Conservation (phyloP, 371 early-diverging fungal genomes). For the Dentiscutata heterogama region DNA sequence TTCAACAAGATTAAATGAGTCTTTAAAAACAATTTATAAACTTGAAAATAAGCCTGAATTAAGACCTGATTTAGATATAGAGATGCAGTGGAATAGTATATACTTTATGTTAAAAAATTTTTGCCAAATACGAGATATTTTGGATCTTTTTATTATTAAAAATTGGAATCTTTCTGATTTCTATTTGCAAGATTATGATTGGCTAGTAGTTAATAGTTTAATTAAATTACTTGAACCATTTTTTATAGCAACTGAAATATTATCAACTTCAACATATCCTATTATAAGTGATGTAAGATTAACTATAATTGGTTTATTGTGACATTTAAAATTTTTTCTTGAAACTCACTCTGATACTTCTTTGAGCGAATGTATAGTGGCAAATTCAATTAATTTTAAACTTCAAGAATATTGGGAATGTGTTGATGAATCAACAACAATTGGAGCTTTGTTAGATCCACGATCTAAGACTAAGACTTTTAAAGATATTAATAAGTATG, state of each 20-base stretch:
- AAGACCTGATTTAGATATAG: too few species aligned
- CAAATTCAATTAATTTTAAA: not conserved
- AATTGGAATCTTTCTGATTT: not conserved
- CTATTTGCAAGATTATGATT: not conserved
- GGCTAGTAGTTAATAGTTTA: not conserved
- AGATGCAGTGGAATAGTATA: too few species aligned
- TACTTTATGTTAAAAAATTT: too few species aligned
- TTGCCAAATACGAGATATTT: too few species aligned
- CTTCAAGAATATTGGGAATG: not conserved
- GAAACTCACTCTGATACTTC: not conserved
- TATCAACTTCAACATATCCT: slow-evolving; percentile 25
- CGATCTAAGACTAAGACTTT: not conserved
- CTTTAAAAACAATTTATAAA: too few species aligned
- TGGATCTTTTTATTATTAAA: slow-evolving; percentile 16
- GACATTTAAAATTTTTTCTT: not conserved
- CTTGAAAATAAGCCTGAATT: too few species aligned
- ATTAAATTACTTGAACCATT: not conserved
- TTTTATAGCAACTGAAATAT: not conserved
- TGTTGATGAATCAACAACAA: not conserved
- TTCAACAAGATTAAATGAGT: too few species aligned
- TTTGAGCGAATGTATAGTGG: not conserved
- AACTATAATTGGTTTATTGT: not conserved
- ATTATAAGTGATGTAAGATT: slow-evolving; percentile 16
- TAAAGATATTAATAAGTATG: not conserved
- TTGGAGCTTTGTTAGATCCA: not conserved